Evolutionary conservation across 1,284 basidiomycete genomes (phyloP), one percentile per base, ranked within the genome.

Genomic region (Cryptococcus deneoformans): DNA sequence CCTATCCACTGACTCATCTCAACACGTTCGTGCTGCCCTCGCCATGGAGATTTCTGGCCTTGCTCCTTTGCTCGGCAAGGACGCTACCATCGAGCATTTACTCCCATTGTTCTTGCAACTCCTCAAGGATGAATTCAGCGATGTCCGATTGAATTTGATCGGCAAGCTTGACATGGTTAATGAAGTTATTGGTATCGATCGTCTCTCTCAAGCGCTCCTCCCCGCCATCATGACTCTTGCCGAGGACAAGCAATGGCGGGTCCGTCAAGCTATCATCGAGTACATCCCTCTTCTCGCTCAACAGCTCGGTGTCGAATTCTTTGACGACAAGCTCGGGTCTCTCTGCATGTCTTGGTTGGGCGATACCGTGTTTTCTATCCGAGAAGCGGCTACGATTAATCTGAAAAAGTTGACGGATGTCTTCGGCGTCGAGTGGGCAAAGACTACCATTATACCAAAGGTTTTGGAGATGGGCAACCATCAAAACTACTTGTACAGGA

Each of bases 171-270:
- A 99, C 79, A 89, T 89, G 57, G 95, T 99, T 66, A 96, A 99
- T 75, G 82, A 85, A 92, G 96, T 99, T 42, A 99, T 99, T 65
- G 96, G 97, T 49, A 97, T 99, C 70, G 92, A 98, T 60, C 83
- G 94, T 20, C 82, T 99, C 49, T 94, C 93, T 5, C 93, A 97
- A 72, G 96, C 92, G 60, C 86, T 99, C 42, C 84, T 99, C 24
- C 96, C 96, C 7, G 96, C 96, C 38, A 99, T 99, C 67, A 91
- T 99, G 67, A 92, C 98, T 76, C 82, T 99, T 47, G 95, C 96
- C 29, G 96, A 99, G 79, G 96, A 99, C 82, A 99, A 99, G 79
- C 97, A 97, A 67, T 99, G 96, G 96, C 89, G 96, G 51, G 96
- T 99, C 45, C 88, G 96, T 67, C 96, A 99, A 79, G 96, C 96